Conservation (phyloP, 139 green algal genomes). For the Nannochloris sp. region DNA sequence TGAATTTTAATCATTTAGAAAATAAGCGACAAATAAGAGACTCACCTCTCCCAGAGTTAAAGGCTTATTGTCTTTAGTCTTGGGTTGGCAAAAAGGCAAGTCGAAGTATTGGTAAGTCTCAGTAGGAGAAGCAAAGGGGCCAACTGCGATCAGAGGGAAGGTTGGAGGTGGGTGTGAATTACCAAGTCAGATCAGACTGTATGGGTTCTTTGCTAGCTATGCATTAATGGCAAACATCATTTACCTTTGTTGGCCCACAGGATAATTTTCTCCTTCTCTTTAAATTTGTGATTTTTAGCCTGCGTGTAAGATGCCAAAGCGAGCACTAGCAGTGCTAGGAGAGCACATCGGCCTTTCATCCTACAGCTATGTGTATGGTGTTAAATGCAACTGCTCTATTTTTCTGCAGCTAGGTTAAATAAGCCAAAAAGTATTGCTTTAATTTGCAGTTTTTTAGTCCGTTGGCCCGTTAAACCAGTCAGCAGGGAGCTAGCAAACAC, state of each 20-base stretch:
- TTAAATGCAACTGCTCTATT: no score
- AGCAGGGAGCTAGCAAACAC: no score
- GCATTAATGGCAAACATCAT: background rate
- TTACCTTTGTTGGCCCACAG: slow-evolving; percentile 30
- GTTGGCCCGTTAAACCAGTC: no score
- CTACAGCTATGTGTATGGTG: no score
- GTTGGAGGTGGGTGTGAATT: background rate
- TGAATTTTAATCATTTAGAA: background rate
- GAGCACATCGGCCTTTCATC: no score
- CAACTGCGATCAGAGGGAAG: background rate
- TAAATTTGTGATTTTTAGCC: slow-evolving; percentile 47
- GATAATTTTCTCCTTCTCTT: slow-evolving; percentile 47
- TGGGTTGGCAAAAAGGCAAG: slow-evolving; percentile 84
- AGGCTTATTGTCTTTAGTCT: slow-evolving; percentile 68
- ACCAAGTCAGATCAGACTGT: no score
- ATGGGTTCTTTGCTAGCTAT: background rate
- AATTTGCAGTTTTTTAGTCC: no score
- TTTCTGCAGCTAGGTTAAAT: no score
- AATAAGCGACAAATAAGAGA: background rate
- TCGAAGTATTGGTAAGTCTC: slow-evolving; percentile 94
- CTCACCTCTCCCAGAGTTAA: slow-evolving; percentile 79
- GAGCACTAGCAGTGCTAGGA: background rate
- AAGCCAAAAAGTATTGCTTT: no score
- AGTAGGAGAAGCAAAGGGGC: slow-evolving; percentile 29
- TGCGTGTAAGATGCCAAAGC: background rate